Evolutionary conservation across 192 early-diverging fungal genomes (phyloP).

Genomic region (Coemansia sp.): DNA sequence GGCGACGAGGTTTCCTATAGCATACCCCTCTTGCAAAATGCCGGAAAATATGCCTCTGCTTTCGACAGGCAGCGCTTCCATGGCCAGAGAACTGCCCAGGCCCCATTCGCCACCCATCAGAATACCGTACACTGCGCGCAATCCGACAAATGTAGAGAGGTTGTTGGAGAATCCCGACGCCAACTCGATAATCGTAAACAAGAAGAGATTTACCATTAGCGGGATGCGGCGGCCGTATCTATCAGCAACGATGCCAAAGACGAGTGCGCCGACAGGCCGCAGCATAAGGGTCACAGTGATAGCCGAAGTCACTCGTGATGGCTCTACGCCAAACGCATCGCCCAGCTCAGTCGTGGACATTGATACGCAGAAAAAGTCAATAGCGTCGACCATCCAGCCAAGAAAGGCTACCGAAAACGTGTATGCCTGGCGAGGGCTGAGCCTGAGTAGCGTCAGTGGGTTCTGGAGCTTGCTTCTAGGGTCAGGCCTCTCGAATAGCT

Average conservation of each 20-base stretch:
- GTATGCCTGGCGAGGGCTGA: constrained; percentile 46
- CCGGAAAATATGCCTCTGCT: constrained; percentile 75
- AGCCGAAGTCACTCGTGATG: constrained; percentile 62
- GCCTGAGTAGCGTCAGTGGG: constrained; percentile 32
- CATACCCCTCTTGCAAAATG: constrained; percentile 75
- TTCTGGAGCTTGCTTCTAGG: constrained; percentile 35
- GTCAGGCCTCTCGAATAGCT: constrained; percentile 40
- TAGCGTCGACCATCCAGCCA: constrained; percentile 75
- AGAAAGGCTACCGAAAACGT: constrained; percentile 61
- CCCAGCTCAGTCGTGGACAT: constrained; percentile 63
- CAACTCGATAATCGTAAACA: constrained; percentile 66
- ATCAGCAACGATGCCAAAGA: constrained; percentile 73
- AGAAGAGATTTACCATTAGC: constrained; percentile 65
- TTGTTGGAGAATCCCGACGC: constrained; percentile 68
- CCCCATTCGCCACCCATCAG: constrained; percentile 79
- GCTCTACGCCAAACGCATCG: constrained; percentile 58
- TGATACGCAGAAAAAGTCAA: constrained; percentile 71
- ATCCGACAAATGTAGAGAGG: constrained; percentile 62
- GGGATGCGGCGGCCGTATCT: constrained; percentile 69
- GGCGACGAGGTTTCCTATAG: constrained; percentile 69
- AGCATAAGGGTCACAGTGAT: constrained; percentile 73
- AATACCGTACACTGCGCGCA: constrained; percentile 64
- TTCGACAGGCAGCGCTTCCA: constrained; percentile 71
- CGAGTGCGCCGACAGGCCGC: constrained; percentile 70
- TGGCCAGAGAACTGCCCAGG: constrained; percentile 69